Base-by-base conservation (phyloP, 352 stramenopile genomes). In the Phytophthora nicotianae region DNA sequence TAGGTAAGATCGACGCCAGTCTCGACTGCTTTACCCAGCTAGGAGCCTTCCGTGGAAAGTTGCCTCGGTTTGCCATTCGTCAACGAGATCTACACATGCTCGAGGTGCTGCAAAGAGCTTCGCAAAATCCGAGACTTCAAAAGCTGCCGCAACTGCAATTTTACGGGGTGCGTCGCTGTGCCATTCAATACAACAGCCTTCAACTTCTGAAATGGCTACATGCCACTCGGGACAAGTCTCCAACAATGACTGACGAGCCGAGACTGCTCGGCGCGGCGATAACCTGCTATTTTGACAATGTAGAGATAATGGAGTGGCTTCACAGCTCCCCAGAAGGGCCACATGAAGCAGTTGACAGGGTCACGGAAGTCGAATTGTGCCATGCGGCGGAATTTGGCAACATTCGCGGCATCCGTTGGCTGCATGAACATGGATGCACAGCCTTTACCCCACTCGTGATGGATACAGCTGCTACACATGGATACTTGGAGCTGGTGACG, bases 231-330 rank as follows among this genome's bases (percentile, higher is more conserved):
- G 47, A 58, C 50, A 57, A 49, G 46, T 68, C 58, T 23, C 58
- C 64, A 16, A 68, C 58, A 20, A 45, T 58, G 26, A 51, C 37
- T 2, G 48, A 64, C 17, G 45, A 63, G 19, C 2, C 20, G 3
- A 43, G 46, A 37, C 41, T 75, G 13, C 67, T 75, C 23, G 32
- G 26, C 1, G 47, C 45, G 3, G 67, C 67, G 0, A 52, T 68
- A 24, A 72, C 67, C 11, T 65, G 62, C 62, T 75, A 75, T 52
- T 75, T 72, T 33, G 67, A 75, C 48, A 63, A 75, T 29, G 56
- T 59, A 9, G 56, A 66, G 27, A 58, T 68, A 1, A 40, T 75
- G 47, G 24, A 72, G 5, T 72, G 67, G 67, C 50, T 72, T 35
- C 16, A 62, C 4, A 66, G 24, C 35, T 50, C 56, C 0, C 33